Percentiles rank a stretch among this genome's conserved stretches.
phyloP scores from a whole-genome alignment of 345 rosid species.

The Corymbia maculata region DNA sequence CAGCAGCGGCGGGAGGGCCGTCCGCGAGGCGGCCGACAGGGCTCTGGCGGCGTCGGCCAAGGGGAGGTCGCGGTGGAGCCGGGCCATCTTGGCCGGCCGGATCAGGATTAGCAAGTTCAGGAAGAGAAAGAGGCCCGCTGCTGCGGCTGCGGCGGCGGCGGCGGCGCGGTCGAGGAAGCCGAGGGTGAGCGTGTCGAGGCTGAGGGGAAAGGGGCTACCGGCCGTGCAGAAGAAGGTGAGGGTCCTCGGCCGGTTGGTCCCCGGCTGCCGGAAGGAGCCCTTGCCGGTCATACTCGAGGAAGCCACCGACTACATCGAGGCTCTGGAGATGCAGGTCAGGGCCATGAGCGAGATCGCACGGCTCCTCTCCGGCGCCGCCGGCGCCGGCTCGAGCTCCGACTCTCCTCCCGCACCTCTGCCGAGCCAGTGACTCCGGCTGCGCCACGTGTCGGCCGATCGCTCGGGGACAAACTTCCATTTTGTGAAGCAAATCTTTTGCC shows the following conservation, averaged over 20 bases:
- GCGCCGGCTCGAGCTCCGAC: constrained; percentile 4
- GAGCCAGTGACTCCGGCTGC: not conserved
- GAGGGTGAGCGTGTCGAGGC: constrained; percentile 49
- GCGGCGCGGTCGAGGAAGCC: constrained; percentile 45
- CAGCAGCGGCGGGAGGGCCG: constrained; percentile 52
- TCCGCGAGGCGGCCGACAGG: constrained; percentile 77
- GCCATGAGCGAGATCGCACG: constrained; percentile 78
- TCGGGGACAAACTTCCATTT: not conserved
- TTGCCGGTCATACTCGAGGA: constrained; percentile 89
- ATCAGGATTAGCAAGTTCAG: constrained; percentile 66
- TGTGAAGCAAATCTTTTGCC: not conserved
- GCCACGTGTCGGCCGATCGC: not conserved
- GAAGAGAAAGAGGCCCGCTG: constrained; percentile 26
- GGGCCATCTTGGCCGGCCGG: constrained; percentile 69
- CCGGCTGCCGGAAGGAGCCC: constrained; percentile 93
- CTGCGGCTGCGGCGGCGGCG: constrained; percentile 4
- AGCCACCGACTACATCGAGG: constrained; percentile 89
- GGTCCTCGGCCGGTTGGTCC: constrained; percentile 84
- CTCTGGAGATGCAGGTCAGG: constrained; percentile 95
- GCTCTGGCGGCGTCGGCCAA: constrained; percentile 79
- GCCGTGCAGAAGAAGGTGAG: constrained; percentile 79
- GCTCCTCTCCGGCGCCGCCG: constrained; percentile 28
- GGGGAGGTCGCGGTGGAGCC: constrained; percentile 86
- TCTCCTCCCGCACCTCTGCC: not conserved
- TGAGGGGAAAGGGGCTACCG: constrained; percentile 53